These are phyloP conservation scores for Fraxinus paxiana DNA, from an alignment of 305 asterid genomes.

Conservation along the genomic window DNA sequence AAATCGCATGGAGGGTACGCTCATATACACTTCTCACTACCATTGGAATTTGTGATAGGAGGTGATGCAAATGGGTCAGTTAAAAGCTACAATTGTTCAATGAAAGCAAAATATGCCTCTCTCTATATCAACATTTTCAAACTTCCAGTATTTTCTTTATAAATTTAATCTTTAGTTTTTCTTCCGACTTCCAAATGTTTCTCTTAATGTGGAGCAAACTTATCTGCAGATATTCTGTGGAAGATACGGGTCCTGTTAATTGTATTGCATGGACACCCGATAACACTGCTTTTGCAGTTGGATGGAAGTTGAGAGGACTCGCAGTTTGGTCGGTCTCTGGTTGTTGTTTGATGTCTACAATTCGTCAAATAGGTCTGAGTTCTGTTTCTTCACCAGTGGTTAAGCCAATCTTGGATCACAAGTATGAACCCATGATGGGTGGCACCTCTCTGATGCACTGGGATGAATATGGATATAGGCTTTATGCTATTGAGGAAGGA, in stretches of 20 bases:
- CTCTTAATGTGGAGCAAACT: constrained; percentile 13
- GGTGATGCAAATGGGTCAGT: neutral
- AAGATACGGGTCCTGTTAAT: constrained; percentile 94
- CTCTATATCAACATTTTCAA: neutral
- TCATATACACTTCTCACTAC: neutral
- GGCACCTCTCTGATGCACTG: constrained; percentile 88
- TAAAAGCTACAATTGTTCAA: neutral
- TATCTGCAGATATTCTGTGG: constrained; percentile 69
- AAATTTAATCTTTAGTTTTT: neutral
- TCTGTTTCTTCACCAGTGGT: constrained; percentile 86
- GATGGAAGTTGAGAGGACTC: constrained; percentile 97
- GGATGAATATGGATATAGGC: constrained; percentile 98
- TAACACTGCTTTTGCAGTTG: constrained; percentile 93
- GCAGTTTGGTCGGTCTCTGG: constrained; percentile 99
- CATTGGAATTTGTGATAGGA: neutral
- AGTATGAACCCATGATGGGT: constrained; percentile 93
- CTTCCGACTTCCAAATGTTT: constrained; percentile 5
- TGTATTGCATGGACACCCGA: constrained; percentile 98
- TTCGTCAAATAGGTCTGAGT: constrained; percentile 87
- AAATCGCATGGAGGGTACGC: neutral
- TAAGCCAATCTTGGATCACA: constrained; percentile 76
- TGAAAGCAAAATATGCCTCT: neutral
- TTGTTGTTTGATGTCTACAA: constrained; percentile 96
- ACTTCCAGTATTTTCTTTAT: neutral
- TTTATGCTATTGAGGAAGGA: constrained; percentile 86